Percentiles rank a stretch among this genome's conserved stretches.
phyloP scores from a whole-genome alignment of 345 rosid species.

The Eucalyptus sideroxylon region DNA sequence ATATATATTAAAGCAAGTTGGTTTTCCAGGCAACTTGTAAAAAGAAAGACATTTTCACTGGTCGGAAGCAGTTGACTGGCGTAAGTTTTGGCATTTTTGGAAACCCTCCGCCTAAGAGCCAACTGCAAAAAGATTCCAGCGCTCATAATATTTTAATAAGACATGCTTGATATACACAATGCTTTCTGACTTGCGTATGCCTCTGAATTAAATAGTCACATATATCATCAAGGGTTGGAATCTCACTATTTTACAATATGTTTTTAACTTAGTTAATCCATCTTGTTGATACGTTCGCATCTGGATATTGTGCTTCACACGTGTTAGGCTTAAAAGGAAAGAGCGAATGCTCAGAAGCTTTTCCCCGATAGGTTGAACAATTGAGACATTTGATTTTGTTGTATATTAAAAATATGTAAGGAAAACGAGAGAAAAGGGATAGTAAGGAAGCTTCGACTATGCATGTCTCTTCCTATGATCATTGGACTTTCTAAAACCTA shows the following conservation, averaged over 20 bases:
- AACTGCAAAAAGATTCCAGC: neutral
- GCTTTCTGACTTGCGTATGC: neutral
- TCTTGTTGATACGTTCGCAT: neutral
- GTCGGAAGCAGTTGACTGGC: neutral
- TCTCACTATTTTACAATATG: neutral
- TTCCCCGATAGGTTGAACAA: neutral
- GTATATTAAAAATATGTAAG: neutral
- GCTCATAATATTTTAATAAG: neutral
- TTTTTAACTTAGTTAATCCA: neutral
- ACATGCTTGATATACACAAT: neutral
- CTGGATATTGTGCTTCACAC: neutral
- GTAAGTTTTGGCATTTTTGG: neutral
- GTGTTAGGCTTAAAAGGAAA: neutral
- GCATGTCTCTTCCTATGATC: neutral
- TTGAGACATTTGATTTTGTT: neutral
- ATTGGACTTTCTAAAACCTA: neutral
- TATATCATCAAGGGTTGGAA: neutral
- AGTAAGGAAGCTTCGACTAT: neutral
- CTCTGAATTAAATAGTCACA: neutral
- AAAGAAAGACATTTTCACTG: neutral
- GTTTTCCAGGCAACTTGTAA: neutral
- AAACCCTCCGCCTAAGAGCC: neutral
- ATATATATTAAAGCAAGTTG: neutral
- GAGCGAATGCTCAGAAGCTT: neutral
- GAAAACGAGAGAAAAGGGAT: neutral